Evolutionary conservation across 768 basidiomycete genomes (phyloP).

Genomic region (Kwoniella bestiolae): DNA sequence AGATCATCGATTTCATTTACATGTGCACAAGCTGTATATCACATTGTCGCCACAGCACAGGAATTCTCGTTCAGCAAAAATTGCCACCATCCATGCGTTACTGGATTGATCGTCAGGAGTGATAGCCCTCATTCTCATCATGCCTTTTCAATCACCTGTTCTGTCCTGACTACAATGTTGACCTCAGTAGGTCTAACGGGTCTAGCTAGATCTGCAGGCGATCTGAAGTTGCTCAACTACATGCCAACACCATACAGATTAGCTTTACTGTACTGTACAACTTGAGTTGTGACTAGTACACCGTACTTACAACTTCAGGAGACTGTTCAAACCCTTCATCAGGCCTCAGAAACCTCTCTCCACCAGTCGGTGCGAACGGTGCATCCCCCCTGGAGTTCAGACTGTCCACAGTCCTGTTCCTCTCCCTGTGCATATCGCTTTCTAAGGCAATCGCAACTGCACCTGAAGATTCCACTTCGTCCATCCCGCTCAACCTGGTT

Average conservation of each 20-base stretch:
- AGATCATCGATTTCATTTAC: no score
- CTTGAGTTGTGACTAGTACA: not conserved
- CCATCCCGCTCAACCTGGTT: conserved; percentile 20
- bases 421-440: conserved; percentile 1
- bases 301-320: conserved; percentile 23
- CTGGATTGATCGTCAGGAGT: no score
- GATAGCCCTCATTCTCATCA: no score
- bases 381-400: conserved; percentile 4
- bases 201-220: conserved; percentile 25
- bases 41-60: no score
- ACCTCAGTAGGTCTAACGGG: conserved; percentile 25
- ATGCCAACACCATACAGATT: not conserved
- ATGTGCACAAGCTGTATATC: no score
- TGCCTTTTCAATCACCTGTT: conserved; percentile 32
- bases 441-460: conserved; percentile 8
- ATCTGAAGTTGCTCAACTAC: conserved; percentile 32
- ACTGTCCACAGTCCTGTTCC: conserved; percentile 3
- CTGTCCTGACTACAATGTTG: conserved; percentile 31
- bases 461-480: conserved; percentile 8
- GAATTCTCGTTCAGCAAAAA: not conserved
- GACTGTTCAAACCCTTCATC: conserved; percentile 19
- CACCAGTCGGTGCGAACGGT: conserved; percentile 38
- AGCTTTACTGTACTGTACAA: not conserved
- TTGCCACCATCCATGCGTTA: no score
- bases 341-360: conserved; percentile 26